phyloP scores from a whole-genome alignment of 495 filamentous ascomycete species.

The Podospora pseudopauciseta region DNA sequence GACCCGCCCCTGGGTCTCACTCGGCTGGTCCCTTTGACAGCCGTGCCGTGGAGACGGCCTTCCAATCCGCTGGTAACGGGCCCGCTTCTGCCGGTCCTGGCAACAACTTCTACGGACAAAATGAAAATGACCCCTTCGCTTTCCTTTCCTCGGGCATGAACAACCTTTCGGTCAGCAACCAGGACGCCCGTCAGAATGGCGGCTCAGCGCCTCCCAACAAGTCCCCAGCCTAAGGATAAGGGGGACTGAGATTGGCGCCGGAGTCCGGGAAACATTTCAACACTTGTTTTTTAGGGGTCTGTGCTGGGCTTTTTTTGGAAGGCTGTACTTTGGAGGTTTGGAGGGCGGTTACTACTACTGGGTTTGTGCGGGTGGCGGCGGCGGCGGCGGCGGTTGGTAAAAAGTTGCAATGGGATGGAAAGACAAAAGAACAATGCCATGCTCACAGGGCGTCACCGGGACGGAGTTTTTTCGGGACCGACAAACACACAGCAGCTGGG shows the following conservation, averaged over 20 bases:
- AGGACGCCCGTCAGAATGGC: conserved; percentile 78
- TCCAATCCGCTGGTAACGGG: conserved; percentile 77
- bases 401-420: conserved; percentile 41
- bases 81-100: conserved; percentile 61
- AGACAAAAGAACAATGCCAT: conserved; percentile 43
- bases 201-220: conserved; percentile 58
- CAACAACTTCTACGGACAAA: conserved; percentile 58
- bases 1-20: conserved; percentile 66
- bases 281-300: conserved; percentile 33
- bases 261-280: conserved; percentile 25
- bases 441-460: conserved; percentile 31
- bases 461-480: conserved; percentile 39
- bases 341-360: conserved; percentile 24
- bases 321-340: conserved; percentile 14
- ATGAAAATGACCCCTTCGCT: conserved; percentile 76
- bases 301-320: conserved; percentile 33
- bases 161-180: conserved; percentile 75
- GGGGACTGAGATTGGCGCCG: conserved; percentile 37
- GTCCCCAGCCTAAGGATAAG: conserved; percentile 54
- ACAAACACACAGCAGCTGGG: conserved; percentile 30
- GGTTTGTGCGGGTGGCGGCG: conserved; percentile 19
- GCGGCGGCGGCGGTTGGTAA: conserved; percentile 25
- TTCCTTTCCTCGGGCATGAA: conserved; percentile 83
- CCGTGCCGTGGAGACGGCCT: conserved; percentile 86
- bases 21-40: conserved; percentile 90